These are phyloP conservation scores for Apiotrichum akiyoshidainum DNA, from an alignment of 1,284 basidiomycete species.

Conservation along the genomic window DNA sequence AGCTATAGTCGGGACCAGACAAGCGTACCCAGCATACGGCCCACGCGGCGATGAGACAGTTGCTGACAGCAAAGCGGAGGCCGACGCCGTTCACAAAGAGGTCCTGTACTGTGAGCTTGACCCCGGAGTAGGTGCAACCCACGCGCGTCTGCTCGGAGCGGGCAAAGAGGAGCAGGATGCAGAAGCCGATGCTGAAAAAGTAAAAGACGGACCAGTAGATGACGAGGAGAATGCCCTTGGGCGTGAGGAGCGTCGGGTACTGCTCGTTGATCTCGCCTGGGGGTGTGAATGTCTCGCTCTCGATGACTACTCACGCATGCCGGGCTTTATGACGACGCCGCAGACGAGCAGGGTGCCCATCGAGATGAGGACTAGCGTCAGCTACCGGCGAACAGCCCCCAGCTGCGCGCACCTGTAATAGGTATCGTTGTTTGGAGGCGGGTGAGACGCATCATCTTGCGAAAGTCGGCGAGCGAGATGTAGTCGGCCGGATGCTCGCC, in stretches of 20 bases:
- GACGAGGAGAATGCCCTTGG: conserved; percentile 62
- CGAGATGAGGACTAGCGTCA: conserved; percentile 29
- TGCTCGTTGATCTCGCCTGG: conserved; percentile 58
- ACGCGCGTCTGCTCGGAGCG: conserved; percentile 77
- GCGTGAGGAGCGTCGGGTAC: conserved; percentile 69
- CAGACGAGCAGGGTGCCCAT: conserved; percentile 43
- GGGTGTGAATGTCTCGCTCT: background rate
- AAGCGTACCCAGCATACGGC: conserved; percentile 68
- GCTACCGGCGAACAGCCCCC: background rate
- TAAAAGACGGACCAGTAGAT: conserved; percentile 60
- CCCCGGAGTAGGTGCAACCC: conserved; percentile 12
- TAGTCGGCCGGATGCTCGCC: conserved; percentile 42
- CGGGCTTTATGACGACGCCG: conserved; percentile 46
- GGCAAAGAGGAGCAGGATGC: conserved; percentile 66
- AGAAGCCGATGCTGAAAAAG: conserved; percentile 66
- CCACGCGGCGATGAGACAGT: conserved; percentile 79
- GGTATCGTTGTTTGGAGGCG: conserved; percentile 75
- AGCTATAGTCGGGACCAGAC: background rate
- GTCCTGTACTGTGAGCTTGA: conserved; percentile 49
- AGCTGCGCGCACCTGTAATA: conserved; percentile 59
- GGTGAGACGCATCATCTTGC: conserved; percentile 44
- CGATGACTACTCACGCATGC: conserved; percentile 32
- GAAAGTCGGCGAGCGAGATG: conserved; percentile 46
- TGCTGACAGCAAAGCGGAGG: conserved; percentile 69
- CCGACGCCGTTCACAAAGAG: conserved; percentile 73